phyloP scores from a whole-genome alignment of 1,284 basidiomycete species.

The Austroboletus novae-zelandiae region DNA sequence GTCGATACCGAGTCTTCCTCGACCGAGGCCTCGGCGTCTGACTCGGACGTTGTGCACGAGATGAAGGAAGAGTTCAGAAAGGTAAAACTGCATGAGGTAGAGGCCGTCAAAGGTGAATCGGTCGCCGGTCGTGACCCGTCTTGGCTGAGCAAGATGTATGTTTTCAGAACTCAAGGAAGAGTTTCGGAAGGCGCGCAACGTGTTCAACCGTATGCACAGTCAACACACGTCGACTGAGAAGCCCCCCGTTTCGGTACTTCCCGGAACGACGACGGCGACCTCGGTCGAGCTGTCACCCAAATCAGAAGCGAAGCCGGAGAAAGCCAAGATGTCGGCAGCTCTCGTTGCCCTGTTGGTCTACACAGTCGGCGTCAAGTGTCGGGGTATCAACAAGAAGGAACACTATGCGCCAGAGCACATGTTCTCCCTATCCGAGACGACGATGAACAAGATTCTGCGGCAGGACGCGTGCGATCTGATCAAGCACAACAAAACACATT shows the following conservation, averaged over 20 bases:
- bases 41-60: slow-evolving; percentile 32
- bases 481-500: slow-evolving; percentile 84
- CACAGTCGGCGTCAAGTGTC: slow-evolving; percentile 94
- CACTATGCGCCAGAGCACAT: slow-evolving; percentile 86
- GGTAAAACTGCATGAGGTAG: slow-evolving; percentile 22
- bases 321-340: slow-evolving; percentile 69
- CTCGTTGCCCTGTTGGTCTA: slow-evolving; percentile 86
- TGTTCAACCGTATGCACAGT: slow-evolving; percentile 37
- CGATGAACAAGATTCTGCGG: slow-evolving; percentile 68
- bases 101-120: slow-evolving; percentile 27
- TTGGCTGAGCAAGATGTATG: slow-evolving; percentile 14
- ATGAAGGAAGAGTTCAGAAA: slow-evolving; percentile 34
- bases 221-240: slow-evolving; percentile 20
- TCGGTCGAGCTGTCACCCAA: slow-evolving; percentile 15
- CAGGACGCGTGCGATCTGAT: slow-evolving; percentile 71
- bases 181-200: slow-evolving; percentile 38
- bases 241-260: slow-evolving; percentile 12
- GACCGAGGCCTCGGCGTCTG: slow-evolving; percentile 46
- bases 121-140: slow-evolving; percentile 1
- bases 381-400: slow-evolving; percentile 89
- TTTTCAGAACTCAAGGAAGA: slow-evolving; percentile 30
- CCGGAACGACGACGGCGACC: not conserved
- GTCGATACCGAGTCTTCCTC: slow-evolving; percentile 48
- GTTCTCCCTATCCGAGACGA: slow-evolving; percentile 90
- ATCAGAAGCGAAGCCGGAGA: slow-evolving; percentile 25